Evolutionary conservation across 2,329 filamentous ascomycete species (phyloP), one percentile per base, ranked within the genome.

Genomic region (Penicillium hesseltinei): DNA sequence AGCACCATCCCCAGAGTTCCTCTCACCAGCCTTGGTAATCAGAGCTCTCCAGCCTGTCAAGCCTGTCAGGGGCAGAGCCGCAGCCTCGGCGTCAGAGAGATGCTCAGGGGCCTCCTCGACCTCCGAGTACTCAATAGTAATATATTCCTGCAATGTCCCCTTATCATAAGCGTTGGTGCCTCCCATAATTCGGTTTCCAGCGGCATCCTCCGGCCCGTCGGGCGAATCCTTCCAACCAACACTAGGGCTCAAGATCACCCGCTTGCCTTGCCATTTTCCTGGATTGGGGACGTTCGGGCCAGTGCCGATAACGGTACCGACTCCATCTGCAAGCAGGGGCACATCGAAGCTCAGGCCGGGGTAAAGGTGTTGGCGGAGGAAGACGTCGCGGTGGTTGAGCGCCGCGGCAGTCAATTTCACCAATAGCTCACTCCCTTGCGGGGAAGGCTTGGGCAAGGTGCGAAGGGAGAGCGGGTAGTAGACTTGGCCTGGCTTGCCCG

Each of bases 321-420:
- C 87, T 62, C 91, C 93, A 72, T 97, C 93, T 59, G 92, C 86
- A 27, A 96, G 83, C 42, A 97, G 78, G 1, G 93, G 91, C 6
- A 87, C 81, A 58, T 84, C 82, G 74, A 96, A 96, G 13, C 89
- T 88, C 52, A 91, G 88, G 66, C 85, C 88, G 0, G 93, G 93
- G 79, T 97, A 97, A 40, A 96, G 85, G 70, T 92, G 88, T 74
- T 94, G 92, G 54, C 93, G 90, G 75, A 96, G 89, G 79, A 97
- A 97, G 66, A 96, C 85, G 75, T 97, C 94, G 67, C 92, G 89
- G 79, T 97, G 94, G 80, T 97, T 97, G 50, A 97, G 86, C 15
- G 93, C 89, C 1, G 88, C 90, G 51, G 92, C 90, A 36, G 84
- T 83, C 69, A 97, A 80, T 68, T 85, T 86, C 61, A 97, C 79